Conservation (phyloP, 176 grass and related monocot species). For the Echinochloa phyllopogon region DNA sequence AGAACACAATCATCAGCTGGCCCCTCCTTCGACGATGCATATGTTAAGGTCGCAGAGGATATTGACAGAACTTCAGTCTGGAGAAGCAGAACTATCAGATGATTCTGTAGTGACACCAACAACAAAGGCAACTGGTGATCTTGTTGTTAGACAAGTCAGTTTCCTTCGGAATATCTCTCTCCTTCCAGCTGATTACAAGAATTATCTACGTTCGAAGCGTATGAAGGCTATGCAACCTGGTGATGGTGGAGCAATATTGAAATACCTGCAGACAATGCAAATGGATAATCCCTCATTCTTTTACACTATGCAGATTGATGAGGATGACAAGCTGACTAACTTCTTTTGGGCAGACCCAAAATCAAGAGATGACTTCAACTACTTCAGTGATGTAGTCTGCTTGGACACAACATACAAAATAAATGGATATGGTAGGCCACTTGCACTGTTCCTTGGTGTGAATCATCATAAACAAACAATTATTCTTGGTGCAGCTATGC, state of each 20-base stretch:
- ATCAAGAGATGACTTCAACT: slow-evolving; percentile 82
- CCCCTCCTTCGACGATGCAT: slow-evolving; percentile 96
- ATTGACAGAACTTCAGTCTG: slow-evolving; percentile 86
- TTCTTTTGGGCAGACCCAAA: slow-evolving; percentile 97
- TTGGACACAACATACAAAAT: slow-evolving; percentile 91
- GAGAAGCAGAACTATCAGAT: slow-evolving; percentile 81
- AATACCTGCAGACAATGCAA: slow-evolving; percentile 97
- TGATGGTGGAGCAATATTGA: slow-evolving; percentile 89
- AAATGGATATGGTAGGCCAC: slow-evolving; percentile 96
- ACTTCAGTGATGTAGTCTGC: slow-evolving; percentile 82
- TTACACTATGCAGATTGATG: slow-evolving; percentile 96
- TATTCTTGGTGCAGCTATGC: slow-evolving; percentile 90
- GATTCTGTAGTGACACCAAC: slow-evolving; percentile 73
- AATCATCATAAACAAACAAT: slow-evolving; percentile 97
- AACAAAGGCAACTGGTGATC: slow-evolving; percentile 73
- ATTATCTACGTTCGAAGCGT: slow-evolving; percentile 84
- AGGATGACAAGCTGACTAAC: slow-evolving; percentile 96
- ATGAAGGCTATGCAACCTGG: slow-evolving; percentile 85
- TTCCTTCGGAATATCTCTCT: slow-evolving; percentile 76
- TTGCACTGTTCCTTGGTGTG: slow-evolving; percentile 80
- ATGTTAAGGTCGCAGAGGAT: slow-evolving; percentile 97
- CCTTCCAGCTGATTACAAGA: slow-evolving; percentile 89
- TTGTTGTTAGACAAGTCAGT: slow-evolving; percentile 76
- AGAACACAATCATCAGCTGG: slow-evolving; percentile 95
- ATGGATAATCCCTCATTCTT: slow-evolving; percentile 88